phyloP scores from a whole-genome alignment of 208 protist species.

The Leishmania amazonensis region DNA sequence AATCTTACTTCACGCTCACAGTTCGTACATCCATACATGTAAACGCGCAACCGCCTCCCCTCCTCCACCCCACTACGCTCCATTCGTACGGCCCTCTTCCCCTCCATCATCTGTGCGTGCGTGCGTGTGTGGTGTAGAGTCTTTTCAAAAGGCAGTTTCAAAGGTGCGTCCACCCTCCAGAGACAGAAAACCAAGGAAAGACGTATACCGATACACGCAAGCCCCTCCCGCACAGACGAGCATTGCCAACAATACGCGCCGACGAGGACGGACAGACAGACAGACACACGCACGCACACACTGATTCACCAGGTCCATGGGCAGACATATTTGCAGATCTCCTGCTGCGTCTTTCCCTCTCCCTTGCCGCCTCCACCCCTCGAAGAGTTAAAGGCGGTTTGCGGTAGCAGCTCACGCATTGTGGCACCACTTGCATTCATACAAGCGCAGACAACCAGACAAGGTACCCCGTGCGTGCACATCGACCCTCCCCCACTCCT shows the following conservation, averaged over 20 bases:
- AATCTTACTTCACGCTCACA: not conserved
- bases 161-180: not conserved
- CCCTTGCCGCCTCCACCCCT: not conserved
- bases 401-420: not conserved
- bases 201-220: not conserved
- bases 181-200: not conserved
- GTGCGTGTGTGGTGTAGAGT: not conserved
- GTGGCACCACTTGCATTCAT: not conserved
- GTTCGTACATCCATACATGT: not conserved
- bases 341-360: not conserved
- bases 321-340: not conserved
- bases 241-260: not conserved
- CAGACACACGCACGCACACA: not conserved
- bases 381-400: not conserved
- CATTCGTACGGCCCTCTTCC: not conserved
- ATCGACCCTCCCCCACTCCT: not conserved
- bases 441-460: not conserved
- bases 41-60: not conserved
- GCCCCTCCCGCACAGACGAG: not conserved
- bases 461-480: not conserved
- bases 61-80: not conserved
- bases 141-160: not conserved
- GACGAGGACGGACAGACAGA: not conserved
- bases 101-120: not conserved
- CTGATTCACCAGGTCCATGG: not conserved